These are phyloP conservation scores for Spizellomyces sp. DNA, from an alignment of 192 early-diverging fungal genomes.

Conservation along the genomic window DNA sequence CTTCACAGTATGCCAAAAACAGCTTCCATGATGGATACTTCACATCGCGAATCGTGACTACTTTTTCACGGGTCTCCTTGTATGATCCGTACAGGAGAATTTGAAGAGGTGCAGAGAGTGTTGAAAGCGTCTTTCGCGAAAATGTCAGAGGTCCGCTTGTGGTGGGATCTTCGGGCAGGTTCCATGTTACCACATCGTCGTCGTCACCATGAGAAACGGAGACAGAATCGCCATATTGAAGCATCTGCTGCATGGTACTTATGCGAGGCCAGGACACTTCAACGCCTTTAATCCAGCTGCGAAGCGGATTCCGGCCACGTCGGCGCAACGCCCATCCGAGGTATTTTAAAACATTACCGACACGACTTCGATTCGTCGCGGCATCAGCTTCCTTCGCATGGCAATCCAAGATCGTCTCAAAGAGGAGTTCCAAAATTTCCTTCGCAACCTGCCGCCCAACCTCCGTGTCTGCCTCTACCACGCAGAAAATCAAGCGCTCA, in stretches of 20 bases:
- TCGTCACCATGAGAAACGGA: neutral
- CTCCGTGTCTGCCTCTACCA: neutral
- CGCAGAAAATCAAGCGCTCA: neutral
- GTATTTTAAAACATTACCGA: neutral
- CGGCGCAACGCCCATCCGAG: neutral
- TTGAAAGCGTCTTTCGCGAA: neutral
- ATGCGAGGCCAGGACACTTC: neutral
- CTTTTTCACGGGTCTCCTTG: neutral
- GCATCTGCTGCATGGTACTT: neutral
- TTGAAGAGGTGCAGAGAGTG: neutral
- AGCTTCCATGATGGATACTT: neutral
- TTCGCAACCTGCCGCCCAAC: neutral
- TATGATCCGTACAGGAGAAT: neutral
- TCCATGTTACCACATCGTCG: neutral
- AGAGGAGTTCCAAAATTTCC: neutral
- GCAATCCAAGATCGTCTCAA: neutral
- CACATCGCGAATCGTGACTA: neutral
- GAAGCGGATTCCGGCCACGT: neutral
- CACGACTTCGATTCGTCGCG: neutral
- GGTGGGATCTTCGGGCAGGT: neutral
- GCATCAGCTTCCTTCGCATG: neutral
- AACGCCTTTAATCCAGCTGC: neutral
- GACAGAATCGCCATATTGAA: neutral
- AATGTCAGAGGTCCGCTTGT: no score
- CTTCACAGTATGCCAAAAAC: neutral